A percentile compares a stretch with the other conserved stretches of the same genome.
Evolutionary conservation across 306 rosid species (phyloP).

Genomic region (Dryas drummondii): DNA sequence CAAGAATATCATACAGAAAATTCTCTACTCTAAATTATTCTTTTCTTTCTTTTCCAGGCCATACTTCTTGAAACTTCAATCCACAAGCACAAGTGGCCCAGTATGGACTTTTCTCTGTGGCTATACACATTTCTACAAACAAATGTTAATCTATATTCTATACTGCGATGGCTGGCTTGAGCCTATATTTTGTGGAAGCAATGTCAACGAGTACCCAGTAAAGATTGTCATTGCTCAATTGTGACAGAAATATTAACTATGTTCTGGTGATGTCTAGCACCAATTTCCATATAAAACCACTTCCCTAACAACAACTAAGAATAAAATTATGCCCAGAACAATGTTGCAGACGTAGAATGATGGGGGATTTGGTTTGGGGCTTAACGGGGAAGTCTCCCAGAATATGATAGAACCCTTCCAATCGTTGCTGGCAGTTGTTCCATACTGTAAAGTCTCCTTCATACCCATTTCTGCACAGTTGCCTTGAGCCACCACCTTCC

Average conservation of each 20-base stretch:
- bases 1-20: neutral
- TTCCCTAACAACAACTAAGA: constrained; percentile 31
- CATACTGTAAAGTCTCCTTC: constrained; percentile 11
- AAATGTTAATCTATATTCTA: neutral
- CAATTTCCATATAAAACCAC: constrained; percentile 31
- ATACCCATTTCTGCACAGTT: constrained; percentile 3
- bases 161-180: neutral
- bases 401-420: constrained; percentile 29
- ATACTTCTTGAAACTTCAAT: neutral
- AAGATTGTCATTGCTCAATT: constrained; percentile 3
- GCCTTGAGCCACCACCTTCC: neutral
- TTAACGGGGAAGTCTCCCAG: constrained; percentile 26
- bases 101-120: neutral
- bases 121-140: constrained; percentile 1
- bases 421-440: constrained; percentile 14
- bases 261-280: neutral
- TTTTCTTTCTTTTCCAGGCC: neutral
- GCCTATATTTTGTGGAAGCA: too few relatives aligned
- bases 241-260: neutral
- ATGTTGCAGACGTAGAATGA: constrained; percentile 29
- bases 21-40: neutral
- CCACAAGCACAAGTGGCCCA: neutral
- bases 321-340: constrained; percentile 31
- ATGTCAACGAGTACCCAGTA: neutral
- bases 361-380: constrained; percentile 33